phyloP scores from a whole-genome alignment of 495 filamentous ascomycete genomes.

The Tuber magnatum region DNA sequence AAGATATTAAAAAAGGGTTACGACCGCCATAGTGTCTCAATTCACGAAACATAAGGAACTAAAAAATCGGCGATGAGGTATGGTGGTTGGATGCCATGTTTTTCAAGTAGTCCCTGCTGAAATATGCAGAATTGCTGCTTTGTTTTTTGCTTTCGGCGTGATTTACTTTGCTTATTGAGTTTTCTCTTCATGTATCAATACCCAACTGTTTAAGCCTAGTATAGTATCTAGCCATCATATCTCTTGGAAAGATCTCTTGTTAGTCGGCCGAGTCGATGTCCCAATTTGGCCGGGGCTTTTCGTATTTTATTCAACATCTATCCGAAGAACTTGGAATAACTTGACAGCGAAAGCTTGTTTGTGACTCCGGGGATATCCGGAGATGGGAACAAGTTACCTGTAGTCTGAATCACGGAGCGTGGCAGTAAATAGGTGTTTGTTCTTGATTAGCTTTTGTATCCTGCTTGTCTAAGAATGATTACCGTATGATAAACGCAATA shows the following conservation, averaged over 20 bases:
- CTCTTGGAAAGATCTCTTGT: background rate
- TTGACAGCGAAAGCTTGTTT: background rate
- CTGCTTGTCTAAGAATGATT: background rate
- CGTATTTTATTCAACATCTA: background rate
- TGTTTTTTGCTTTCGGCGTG: constrained; percentile 13
- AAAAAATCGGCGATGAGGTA: background rate
- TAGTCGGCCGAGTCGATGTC: constrained; percentile 1
- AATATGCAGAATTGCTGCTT: constrained; percentile 13
- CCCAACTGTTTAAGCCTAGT: constrained; percentile 1
- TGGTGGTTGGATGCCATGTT: constrained; percentile 4
- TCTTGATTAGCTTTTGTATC: background rate
- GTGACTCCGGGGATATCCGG: background rate
- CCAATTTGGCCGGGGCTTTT: background rate
- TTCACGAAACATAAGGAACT: background rate
- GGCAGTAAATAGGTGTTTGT: background rate
- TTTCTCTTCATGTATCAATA: constrained; percentile 5
- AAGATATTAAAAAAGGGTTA: constrained; percentile 19
- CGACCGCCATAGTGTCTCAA: background rate
- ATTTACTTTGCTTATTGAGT: constrained; percentile 11
- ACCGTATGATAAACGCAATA: background rate
- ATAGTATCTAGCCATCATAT: constrained; percentile 6
- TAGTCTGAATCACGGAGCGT: background rate
- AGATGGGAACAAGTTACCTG: background rate
- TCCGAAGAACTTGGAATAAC: background rate
- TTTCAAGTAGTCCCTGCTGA: constrained; percentile 1